Conservation (phyloP, 805 yeast species). For the Candida namnaoensis region DNA sequence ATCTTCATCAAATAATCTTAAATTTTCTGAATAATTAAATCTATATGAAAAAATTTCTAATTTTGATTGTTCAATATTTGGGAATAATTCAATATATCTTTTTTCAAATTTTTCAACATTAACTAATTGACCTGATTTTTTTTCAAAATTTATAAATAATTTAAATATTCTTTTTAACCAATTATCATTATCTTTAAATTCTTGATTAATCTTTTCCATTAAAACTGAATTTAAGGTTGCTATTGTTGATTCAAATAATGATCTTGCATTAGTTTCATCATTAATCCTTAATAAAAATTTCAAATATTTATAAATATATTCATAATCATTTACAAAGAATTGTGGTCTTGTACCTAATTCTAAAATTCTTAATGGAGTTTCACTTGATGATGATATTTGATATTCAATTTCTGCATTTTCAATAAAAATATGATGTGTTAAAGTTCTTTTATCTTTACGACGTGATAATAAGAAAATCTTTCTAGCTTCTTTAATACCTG, state of each 20-base stretch:
- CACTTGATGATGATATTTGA: slow-evolving; percentile 47
- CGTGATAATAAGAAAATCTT: slow-evolving; percentile 62
- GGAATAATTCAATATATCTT: slow-evolving; percentile 59
- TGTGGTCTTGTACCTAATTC: slow-evolving; percentile 62
- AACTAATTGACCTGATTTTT: slow-evolving; percentile 59
- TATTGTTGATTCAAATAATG: slow-evolving; percentile 71
- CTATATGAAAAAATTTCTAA: slow-evolving; percentile 27
- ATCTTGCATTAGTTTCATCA: slow-evolving; percentile 66
- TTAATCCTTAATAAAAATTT: slow-evolving; percentile 61
- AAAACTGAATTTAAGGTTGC: slow-evolving; percentile 27
- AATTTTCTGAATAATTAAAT: slow-evolving; percentile 21
- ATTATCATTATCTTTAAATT: slow-evolving; percentile 15
- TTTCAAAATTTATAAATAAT: slow-evolving; percentile 58
- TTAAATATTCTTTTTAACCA: slow-evolving; percentile 41
- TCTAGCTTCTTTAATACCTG: slow-evolving; percentile 69
- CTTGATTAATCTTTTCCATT: slow-evolving; percentile 2
- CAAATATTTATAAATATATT: slow-evolving; percentile 60
- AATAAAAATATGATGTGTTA: slow-evolving; percentile 70
- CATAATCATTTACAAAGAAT: slow-evolving; percentile 41
- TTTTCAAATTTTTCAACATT: slow-evolving; percentile 59
- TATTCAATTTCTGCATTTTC: slow-evolving; percentile 80
- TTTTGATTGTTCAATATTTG: slow-evolving; percentile 33
- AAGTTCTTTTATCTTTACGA: slow-evolving; percentile 36
- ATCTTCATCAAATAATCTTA: not conserved
- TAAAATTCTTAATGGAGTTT: slow-evolving; percentile 67